Evolutionary conservation across 148 eudicot species (phyloP), one percentile per base, ranked within the genome.

Genomic region (Polygonum maritimum): DNA sequence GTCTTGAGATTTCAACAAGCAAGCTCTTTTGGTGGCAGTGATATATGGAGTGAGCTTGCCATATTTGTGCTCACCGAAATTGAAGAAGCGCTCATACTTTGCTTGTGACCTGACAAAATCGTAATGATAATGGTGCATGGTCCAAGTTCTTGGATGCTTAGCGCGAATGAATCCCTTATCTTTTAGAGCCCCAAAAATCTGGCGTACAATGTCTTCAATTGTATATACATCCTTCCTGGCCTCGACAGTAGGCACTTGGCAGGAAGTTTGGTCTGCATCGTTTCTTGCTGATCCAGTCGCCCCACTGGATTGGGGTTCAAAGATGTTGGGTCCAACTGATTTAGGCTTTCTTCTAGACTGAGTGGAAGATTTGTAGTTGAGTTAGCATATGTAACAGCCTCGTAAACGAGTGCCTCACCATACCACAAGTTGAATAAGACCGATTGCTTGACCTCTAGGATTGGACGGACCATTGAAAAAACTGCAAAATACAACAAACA

Each of bases 111-210:
- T 1, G 8, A 55, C 62, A 7, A 5, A 3, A 4, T 2, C 3
- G 0, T 19, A 7, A 4, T 2, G 2, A 55, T 0, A 0, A 18
- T 0, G 3, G 0, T 51, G 0, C 8, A 19, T 57, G 12, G 0
- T 5, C 31, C 35, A 57, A 21, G 7, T n/a, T n/a, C n/a, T n/a
- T n/a, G n/a, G n/a, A n/a, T n/a, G n/a, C n/a, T n/a, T n/a, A n/a
- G n/a, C n/a, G n/a, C n/a, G n/a, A n/a, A n/a, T n/a, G n/a, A n/a
- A n/a, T n/a, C n/a, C n/a, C n/a, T n/a, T n/a, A n/a, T n/a, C n/a
- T n/a, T n/a, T 0, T 60, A 60, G 67, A n/a, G 7, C 36, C 36
- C 7, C 1, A 10, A 60, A 10, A 0, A 60, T 26, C 7, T 22
- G 1, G 0, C 1, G 36, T 26, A 35, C 67, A 8, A 60, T 60